phyloP scores from a whole-genome alignment of 768 basidiomycete species.

The Rhodosporidiobolus sp. region DNA sequence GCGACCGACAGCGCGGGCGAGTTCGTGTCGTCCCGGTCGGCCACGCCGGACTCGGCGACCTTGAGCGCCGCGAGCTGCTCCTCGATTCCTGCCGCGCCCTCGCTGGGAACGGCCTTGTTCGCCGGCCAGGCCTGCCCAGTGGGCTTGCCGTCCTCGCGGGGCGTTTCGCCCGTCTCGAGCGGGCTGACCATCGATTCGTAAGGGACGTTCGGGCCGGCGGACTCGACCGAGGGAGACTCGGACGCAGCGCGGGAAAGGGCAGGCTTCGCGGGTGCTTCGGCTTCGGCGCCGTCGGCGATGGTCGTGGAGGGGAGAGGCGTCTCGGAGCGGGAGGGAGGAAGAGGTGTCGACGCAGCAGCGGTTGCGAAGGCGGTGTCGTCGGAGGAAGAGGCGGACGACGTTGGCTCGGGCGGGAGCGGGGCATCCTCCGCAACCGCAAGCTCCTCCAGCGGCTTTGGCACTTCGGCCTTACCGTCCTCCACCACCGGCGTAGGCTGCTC shows the following conservation, averaged over 20 bases:
- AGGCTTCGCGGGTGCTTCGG: not conserved
- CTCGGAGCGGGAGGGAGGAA: not conserved
- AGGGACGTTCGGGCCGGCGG: not conserved
- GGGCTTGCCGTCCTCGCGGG: not conserved
- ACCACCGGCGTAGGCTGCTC: not conserved
- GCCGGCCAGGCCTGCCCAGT: constrained; percentile 15
- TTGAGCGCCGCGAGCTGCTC: constrained; percentile 13
- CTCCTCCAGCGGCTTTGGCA: too few species aligned
- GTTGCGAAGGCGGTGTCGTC: too few species aligned
- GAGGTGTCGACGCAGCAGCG: not conserved
- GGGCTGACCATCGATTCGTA: constrained; percentile 38
- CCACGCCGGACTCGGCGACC: not conserved
- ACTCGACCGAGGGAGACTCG: constrained; percentile 5
- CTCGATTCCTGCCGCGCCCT: not conserved
- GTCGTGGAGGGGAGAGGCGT: constrained; percentile 22
- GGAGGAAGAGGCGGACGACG: not conserved
- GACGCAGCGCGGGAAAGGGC: constrained; percentile 17
- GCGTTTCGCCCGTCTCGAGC: constrained; percentile 26
- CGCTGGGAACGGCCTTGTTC: constrained; percentile 10
- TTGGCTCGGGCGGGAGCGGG: not conserved
- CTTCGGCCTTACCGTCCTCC: too few species aligned
- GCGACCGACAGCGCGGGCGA: not conserved
- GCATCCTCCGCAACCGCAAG: not conserved
- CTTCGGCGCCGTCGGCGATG: too few species aligned
- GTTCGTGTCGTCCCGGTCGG: not conserved